Base-by-base conservation (phyloP, 2,329 filamentous ascomycete genomes). In the Penicillium sp. region DNA sequence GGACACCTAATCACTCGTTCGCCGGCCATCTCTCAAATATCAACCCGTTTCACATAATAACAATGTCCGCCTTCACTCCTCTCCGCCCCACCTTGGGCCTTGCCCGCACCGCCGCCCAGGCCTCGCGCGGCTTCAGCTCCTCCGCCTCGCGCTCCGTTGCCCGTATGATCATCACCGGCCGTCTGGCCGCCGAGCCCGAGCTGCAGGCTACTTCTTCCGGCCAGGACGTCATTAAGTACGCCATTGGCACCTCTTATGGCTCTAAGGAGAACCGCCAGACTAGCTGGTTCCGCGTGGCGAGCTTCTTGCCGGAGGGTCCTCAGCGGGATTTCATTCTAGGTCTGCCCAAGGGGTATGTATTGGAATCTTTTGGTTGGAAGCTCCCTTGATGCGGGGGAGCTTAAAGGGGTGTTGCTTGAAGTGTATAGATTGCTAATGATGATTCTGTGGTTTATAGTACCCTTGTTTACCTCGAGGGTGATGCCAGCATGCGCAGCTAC, bases 81-180 rank as follows among this genome's bases (percentile, higher is more conserved):
- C 82, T 78, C 69, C 78, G 79, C 79, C 79, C 78, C 69, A 70
- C 76, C 79, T 74, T 79, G 79, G 73, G 79, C 81, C 75, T 79
- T 76, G 73, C 79, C 65, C 68, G 70, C 64, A 64, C 60, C 69
- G 64, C 76, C 59, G 66, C 79, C 64, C 66, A 72, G 60, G 70
- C 80, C 65, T 75, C 83, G 69, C 92, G 92, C 79, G 80, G 88
- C 73, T 97, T 97, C 85, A 92, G 87, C 81, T 87, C 88, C 70
- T 80, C 87, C 43, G 78, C 85, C 53, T 71, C 81, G 46, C 80
- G 81, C 67, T 84, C 86, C 64, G 73, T 95, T 68, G 91, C 95
- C 69, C 90, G 89, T 78, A 90, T 99, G 82, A 90, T 88, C 72
- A 83, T 99, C 77, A 85, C 97, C 69, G 95, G 95, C 73, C 90